Conservation (phyloP, 148 eudicot genomes). For the Pouteria glomerata region DNA sequence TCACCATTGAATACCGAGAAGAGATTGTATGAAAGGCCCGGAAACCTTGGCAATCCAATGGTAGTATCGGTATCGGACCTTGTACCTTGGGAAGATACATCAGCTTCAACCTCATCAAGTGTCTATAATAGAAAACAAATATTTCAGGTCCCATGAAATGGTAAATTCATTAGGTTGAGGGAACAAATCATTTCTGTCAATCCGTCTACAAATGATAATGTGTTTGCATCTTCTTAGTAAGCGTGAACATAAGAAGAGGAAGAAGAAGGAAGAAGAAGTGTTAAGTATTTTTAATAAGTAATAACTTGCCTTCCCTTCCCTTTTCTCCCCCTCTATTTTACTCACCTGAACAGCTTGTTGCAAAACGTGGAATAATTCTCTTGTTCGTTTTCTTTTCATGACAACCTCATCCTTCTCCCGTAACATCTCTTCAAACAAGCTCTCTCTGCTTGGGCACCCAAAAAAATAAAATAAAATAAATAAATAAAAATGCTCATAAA, state of each 20-base stretch:
- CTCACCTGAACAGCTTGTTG: slow-evolving; percentile 14
- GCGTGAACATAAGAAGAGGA: neutral
- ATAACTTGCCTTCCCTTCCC: neutral
- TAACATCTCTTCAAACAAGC: slow-evolving; percentile 11
- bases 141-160: neutral
- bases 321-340: neutral
- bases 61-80: neutral
- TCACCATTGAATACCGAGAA: neutral
- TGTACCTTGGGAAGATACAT: slow-evolving; percentile 5
- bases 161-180: neutral
- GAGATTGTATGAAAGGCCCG: slow-evolving; percentile 2
- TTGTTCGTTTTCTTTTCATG: neutral
- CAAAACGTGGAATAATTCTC: slow-evolving; percentile 4
- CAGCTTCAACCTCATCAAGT: slow-evolving; percentile 16
- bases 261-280: neutral
- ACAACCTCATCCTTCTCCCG: slow-evolving; percentile 3
- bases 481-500: neutral
- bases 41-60: slow-evolving; percentile 8
- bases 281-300: no score
- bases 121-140: slow-evolving; percentile 1
- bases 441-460: slow-evolving; percentile 5
- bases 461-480: neutral
- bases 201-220: neutral
- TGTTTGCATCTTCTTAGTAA: neutral
- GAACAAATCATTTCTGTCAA: no score